Conservation (phyloP, 139 green algal species). For the Chlorella sorokiniana region DNA sequence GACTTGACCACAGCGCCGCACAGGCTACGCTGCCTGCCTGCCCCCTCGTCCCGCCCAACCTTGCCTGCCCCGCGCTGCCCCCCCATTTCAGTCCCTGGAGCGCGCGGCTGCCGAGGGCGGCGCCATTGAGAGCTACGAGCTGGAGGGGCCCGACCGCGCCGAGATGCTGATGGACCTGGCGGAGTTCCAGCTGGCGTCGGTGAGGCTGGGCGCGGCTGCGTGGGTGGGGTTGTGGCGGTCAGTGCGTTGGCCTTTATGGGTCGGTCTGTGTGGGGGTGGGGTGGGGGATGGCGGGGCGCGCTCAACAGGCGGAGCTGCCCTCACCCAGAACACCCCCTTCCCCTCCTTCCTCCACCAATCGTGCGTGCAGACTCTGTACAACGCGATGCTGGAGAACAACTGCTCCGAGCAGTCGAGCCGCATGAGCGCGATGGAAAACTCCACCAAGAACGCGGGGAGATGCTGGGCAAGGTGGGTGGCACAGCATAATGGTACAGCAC, state of each 20-base stretch:
- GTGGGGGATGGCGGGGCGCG: neutral
- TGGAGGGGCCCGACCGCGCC: constrained; percentile 86
- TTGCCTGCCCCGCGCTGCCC: neutral
- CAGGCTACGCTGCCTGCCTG: neutral
- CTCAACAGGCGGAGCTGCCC: neutral
- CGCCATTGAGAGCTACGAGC: constrained; percentile 92
- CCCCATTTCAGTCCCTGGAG: constrained; percentile 68
- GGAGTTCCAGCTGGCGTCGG: constrained; percentile 95
- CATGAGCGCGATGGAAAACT: constrained; percentile 99
- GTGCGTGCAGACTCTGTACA: constrained; percentile 85
- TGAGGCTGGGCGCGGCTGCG: constrained; percentile 27
- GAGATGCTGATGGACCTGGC: constrained; percentile 92
- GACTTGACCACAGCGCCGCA: too few species aligned
- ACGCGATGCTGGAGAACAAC: constrained; percentile 96
- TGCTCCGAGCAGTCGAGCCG: constrained; percentile 93
- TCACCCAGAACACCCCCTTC: neutral
- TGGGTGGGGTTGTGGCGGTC: too few species aligned
- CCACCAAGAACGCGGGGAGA: constrained; percentile 96
- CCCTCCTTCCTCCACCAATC: neutral
- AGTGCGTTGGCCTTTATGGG: too few species aligned
- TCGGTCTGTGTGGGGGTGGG: neutral
- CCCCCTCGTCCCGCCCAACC: neutral
- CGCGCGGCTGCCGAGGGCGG: constrained; percentile 71
- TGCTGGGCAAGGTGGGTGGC: constrained; percentile 74
- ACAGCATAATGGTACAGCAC: neutral